Conservation (phyloP, 768 basidiomycete genomes). For the Amanita molliuscula region DNA sequence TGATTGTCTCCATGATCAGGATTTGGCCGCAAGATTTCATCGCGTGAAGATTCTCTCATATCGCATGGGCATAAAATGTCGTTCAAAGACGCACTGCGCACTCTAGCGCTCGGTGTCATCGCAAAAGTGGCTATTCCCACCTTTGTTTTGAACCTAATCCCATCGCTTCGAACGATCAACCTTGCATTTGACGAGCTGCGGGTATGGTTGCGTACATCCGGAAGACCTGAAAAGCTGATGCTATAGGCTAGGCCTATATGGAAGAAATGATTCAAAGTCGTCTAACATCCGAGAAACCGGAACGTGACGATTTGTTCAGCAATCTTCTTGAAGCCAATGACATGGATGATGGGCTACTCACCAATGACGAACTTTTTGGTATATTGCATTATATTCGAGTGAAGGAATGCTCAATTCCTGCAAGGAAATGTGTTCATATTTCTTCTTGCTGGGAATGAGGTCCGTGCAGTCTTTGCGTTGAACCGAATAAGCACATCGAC, state of each 20-base stretch:
- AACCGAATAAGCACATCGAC: background rate
- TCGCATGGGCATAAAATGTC: slow-evolving; percentile 35
- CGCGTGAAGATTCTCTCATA: slow-evolving; percentile 27
- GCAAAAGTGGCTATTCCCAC: slow-evolving; percentile 28
- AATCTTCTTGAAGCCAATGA: slow-evolving; percentile 41
- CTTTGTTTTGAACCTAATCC: slow-evolving; percentile 26
- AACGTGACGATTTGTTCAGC: slow-evolving; percentile 41
- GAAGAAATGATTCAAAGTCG: slow-evolving; percentile 42
- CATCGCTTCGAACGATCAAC: slow-evolving; percentile 18
- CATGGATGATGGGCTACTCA: slow-evolving; percentile 21
- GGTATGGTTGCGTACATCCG: slow-evolving; percentile 15
- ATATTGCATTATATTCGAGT: background rate
- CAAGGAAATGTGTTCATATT: slow-evolving; percentile 39
- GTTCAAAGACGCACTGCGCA: slow-evolving; percentile 39
- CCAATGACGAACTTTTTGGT: slow-evolving; percentile 34
- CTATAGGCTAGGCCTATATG: slow-evolving; percentile 25
- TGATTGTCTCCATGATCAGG: slow-evolving; percentile 17
- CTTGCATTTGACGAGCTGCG: slow-evolving; percentile 33
- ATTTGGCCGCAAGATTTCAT: slow-evolving; percentile 41
- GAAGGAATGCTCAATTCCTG: background rate
- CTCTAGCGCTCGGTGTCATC: slow-evolving; percentile 26
- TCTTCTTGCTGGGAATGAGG: slow-evolving; percentile 55
- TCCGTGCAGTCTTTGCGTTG: slow-evolving; percentile 10
- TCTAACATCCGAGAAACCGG: slow-evolving; percentile 22
- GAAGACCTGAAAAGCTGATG: background rate